Conservation (phyloP, 495 filamentous ascomycete genomes). For the Hyaloscypha bicolor region DNA sequence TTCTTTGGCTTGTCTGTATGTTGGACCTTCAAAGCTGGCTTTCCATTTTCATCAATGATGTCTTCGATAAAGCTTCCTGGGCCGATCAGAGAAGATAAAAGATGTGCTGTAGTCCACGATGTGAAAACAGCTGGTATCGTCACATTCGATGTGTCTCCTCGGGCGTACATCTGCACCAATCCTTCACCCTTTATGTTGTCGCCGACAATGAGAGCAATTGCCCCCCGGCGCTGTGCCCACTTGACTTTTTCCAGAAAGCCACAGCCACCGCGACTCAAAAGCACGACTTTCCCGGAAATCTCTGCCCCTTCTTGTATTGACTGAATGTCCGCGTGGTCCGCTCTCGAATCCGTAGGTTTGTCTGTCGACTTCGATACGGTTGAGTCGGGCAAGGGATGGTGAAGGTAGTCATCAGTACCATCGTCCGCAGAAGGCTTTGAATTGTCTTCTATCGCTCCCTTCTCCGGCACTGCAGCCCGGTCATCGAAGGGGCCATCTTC, state of each 20-base stretch:
- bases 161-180: conserved; percentile 96
- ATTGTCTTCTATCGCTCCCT: neutral
- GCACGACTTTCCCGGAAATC: conserved; percentile 87
- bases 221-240: conserved; percentile 92
- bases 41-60: conserved; percentile 53
- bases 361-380: conserved; percentile 26
- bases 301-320: conserved; percentile 93
- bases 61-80: conserved; percentile 62
- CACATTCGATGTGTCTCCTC: conserved; percentile 91
- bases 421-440: conserved; percentile 52
- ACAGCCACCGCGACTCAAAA: conserved; percentile 90
- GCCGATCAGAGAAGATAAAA: conserved; percentile 87
- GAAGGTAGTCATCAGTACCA: conserved; percentile 91
- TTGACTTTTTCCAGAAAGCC: conserved; percentile 97
- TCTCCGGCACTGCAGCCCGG: conserved; percentile 10
- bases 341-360: conserved; percentile 43
- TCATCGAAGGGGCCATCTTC: conserved; percentile 26
- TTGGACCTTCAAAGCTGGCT: conserved; percentile 49
- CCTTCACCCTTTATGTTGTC: conserved; percentile 85
- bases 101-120: conserved; percentile 89
- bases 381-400: conserved; percentile 48
- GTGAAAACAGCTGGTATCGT: conserved; percentile 95
- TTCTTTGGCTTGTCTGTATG: conserved; percentile 46
- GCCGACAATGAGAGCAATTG: conserved; percentile 87
- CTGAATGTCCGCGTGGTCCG: conserved; percentile 86